These are phyloP conservation scores for Clarireedia sp. DNA, from an alignment of 2,329 filamentous ascomycete genomes.

Conservation along the genomic window DNA sequence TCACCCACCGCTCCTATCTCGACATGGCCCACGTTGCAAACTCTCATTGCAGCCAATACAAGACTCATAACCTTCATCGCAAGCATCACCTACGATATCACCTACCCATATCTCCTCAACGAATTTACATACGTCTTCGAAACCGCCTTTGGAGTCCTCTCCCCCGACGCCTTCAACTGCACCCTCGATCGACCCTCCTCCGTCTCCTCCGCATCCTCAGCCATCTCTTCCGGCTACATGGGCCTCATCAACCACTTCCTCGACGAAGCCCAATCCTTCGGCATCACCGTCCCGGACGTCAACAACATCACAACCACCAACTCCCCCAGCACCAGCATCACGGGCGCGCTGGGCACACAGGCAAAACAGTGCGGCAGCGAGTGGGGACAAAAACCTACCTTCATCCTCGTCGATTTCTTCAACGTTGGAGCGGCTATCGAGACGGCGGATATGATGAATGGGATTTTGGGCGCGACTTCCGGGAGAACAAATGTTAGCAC, in stretches of 20 bases:
- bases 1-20: constrained; percentile 34
- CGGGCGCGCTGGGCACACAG: constrained; percentile 48
- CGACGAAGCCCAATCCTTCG: constrained; percentile 46
- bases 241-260: constrained; percentile 78
- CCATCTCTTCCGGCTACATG: constrained; percentile 51
- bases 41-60: constrained; percentile 55
- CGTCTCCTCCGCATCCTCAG: constrained; percentile 41
- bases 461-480: constrained; percentile 30
- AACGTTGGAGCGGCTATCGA: constrained; percentile 62
- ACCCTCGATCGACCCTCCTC: constrained; percentile 55
- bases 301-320: constrained; percentile 57
- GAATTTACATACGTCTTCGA: constrained; percentile 66
- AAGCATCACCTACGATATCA: constrained; percentile 35
- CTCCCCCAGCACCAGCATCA: constrained; percentile 36
- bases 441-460: constrained; percentile 62
- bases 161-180: constrained; percentile 62
- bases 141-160: constrained; percentile 58
- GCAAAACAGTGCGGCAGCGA: constrained; percentile 45
- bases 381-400: constrained; percentile 60
- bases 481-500: constrained; percentile 23
- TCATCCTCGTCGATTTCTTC: constrained; percentile 74
- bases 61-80: constrained; percentile 65
- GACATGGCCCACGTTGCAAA: constrained; percentile 64
- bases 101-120: constrained; percentile 51
- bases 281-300: constrained; percentile 54